Evolutionary conservation across 176 grass and related monocot genomes (phyloP).

Genomic region (Tillandsia fasciculata): DNA sequence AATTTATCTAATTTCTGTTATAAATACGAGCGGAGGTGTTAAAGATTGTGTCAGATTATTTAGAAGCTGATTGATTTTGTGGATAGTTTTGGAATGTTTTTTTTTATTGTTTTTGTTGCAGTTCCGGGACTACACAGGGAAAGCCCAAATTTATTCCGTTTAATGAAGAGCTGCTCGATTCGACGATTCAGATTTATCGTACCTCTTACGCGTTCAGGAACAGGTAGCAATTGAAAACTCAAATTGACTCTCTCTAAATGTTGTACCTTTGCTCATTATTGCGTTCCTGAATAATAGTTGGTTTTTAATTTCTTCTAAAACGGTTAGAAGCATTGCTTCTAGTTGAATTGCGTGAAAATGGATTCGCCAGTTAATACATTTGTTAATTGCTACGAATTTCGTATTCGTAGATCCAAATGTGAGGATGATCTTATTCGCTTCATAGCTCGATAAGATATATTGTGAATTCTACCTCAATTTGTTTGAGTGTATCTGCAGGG

Average conservation of each 20-base stretch:
- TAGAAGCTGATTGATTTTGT: too few species aligned
- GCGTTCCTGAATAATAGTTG: too few species aligned
- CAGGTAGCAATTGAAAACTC: slow-evolving; percentile 30
- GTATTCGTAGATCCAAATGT: neutral
- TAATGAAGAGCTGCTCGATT: slow-evolving; percentile 80
- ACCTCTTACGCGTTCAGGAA: slow-evolving; percentile 93
- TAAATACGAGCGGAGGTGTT: neutral
- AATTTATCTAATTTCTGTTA: neutral
- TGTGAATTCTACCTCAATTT: neutral
- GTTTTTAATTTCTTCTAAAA: neutral
- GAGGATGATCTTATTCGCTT: neutral
- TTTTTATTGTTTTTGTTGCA: slow-evolving; percentile 22
- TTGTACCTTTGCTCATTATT: neutral
- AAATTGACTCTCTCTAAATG: neutral
- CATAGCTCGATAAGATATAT: neutral
- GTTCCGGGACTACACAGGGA: slow-evolving; percentile 93
- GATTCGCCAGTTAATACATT: neutral
- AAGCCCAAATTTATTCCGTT: slow-evolving; percentile 91
- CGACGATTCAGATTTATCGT: slow-evolving; percentile 65
- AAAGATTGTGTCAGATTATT: too few species aligned
- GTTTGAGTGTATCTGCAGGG: slow-evolving; percentile 32
- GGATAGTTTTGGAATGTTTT: neutral
- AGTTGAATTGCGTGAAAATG: neutral
- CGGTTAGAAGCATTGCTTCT: neutral
- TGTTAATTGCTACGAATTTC: neutral